Base-by-base conservation (phyloP, 1,284 basidiomycete genomes). In the Chondrostereum purpureum region DNA sequence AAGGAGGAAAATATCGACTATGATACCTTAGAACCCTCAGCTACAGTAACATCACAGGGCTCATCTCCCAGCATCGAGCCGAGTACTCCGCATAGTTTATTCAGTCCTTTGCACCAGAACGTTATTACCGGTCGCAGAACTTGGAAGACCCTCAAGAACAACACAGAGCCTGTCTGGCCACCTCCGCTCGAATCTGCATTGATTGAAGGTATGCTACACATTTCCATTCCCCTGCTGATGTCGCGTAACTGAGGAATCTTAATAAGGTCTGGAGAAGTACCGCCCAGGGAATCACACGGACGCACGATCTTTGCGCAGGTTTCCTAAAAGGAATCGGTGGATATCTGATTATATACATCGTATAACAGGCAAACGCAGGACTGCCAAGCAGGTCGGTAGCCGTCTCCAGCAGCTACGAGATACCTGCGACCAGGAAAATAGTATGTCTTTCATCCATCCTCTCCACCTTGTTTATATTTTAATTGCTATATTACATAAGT, bases 121-220 rank as follows among this genome's bases (percentile, higher is more conserved):
- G 65, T 70, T 46, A 66, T 70, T 43, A 72, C 69, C 10, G 72
- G 73, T 18, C 69, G 77, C 46, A 77, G 73, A 56, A 73, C 70
- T 44, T 77, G 72, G 70, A 78, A 78, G 58, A 74, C 69, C 19
- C 65, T 73, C 57, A 76, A 73, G 54, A 69, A 69, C 52, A 60
- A 61, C 48, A 72, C 67, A 46, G 76, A 77, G 55, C 68, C 70
- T 34, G 82, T 86, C 33, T 86, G 83, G 83, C 83, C 83, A 33
- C 82, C 80, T 17, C 74, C 82, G 53, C 77, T 88, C 45, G 85
- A 88, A 66, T 80, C 78, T 34, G 80, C 80, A 43, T 68, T 88
- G 52, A 73, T 88, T 46, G 79, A 85, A 72, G 84, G 83, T 82
- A 52, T 27, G 64, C 52, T 16, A n/a, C 27, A 31, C n/a, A 8